phyloP scores from a whole-genome alignment of 805 yeast genomes.

The Isabelozyma gotoi region DNA sequence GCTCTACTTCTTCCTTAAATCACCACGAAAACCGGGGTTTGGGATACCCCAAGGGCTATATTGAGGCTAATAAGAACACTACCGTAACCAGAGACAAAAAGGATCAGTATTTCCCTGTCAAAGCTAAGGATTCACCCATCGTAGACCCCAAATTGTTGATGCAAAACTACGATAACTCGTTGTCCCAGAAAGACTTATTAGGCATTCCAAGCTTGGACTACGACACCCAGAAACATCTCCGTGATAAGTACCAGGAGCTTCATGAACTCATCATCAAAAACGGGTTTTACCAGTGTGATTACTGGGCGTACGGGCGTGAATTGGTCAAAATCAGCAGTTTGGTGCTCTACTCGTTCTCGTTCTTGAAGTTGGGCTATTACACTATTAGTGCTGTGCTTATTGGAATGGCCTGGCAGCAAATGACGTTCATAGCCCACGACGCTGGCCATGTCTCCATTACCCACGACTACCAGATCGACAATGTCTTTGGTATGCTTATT shows the following conservation, averaged over 20 bases:
- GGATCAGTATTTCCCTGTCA: constrained; percentile 33
- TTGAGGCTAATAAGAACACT: constrained; percentile 48
- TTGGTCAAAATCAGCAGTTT: constrained; percentile 56
- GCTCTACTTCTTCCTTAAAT: constrained; percentile 10
- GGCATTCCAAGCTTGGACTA: constrained; percentile 65
- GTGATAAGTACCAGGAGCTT: constrained; percentile 57
- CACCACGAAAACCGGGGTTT: constrained; percentile 6
- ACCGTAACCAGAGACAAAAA: constrained; percentile 39
- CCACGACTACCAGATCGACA: constrained; percentile 76
- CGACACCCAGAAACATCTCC: constrained; percentile 58
- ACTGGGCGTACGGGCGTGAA: constrained; percentile 72
- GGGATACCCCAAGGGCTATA: constrained; percentile 44
- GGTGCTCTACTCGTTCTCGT: constrained; percentile 48
- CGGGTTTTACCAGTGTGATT: constrained; percentile 72
- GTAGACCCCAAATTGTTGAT: constrained; percentile 57
- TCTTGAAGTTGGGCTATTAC: constrained; percentile 47
- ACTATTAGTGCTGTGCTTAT: constrained; percentile 59
- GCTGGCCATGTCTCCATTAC: constrained; percentile 86
- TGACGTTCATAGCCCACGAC: constrained; percentile 85
- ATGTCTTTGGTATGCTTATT: constrained; percentile 65
- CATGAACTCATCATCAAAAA: constrained; percentile 54
- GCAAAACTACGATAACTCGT: constrained; percentile 56
- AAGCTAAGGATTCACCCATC: constrained; percentile 21
- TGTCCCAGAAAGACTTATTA: constrained; percentile 55
- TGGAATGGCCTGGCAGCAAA: constrained; percentile 87